Evolutionary conservation across 148 eudicot genomes (phyloP), one percentile per base, ranked within the genome.

Genomic region (Euryodendron excelsum): DNA sequence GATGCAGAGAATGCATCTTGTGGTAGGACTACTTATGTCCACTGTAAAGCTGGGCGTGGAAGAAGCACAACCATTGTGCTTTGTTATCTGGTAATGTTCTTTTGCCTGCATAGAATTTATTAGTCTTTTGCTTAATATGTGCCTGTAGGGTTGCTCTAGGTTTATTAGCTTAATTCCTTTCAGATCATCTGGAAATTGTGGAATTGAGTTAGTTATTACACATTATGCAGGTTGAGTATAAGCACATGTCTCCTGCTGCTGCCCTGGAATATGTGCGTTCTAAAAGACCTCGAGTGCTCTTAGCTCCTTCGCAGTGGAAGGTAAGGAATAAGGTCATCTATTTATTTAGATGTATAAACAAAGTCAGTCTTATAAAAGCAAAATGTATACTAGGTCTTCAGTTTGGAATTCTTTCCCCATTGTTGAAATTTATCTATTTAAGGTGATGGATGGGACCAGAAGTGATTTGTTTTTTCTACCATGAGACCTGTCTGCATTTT

Each of bases 41-140:
- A 94, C 85, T 94, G 98, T 85, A 94, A 94, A 87, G 98, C 98
- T 77, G 98, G 98, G 77, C 79, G 98, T 63, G 98, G 98, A 78
- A 76, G 98, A 78, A 94, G 98, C 84, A 92, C 98, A 69, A 94
- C 98, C 13, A 80, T 94, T 41, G 98, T 89, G 37, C 87, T 92
- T 65, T 92, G 97, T 68, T 92, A 92, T 73, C 76, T 92, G 92
- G 94, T 92, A 82, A 23, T 27, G 12, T 59, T 41, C 50, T 74
- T 31, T 61, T 60, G 34, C 27, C 23, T 76, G 23, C 31, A 41
- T 41, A 41, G n/a, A 5, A 56, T 20, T 74, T 74, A 30, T 17
- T 56, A 23, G 27, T 31, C 27, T 48, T 1, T 71, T 47, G 10
- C n/a, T 70, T 37, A 3, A 45, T 27, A 62, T 31, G 36, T 14